Evolutionary conservation across 2,329 filamentous ascomycete genomes (phyloP).

Genomic region (Colletotrichum nymphaeae): DNA sequence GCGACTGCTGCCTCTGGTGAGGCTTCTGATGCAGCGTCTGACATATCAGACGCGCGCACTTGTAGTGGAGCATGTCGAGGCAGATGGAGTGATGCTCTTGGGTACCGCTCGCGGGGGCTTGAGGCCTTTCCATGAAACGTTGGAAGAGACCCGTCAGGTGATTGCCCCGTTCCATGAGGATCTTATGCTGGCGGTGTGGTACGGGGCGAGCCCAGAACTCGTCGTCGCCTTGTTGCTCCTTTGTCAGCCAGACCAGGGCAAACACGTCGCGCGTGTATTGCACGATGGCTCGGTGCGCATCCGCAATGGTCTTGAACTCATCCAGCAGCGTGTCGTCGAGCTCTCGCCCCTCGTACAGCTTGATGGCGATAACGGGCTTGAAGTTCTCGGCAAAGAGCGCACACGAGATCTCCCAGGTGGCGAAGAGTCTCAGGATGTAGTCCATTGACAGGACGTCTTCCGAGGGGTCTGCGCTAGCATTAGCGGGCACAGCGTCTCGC

Average conservation of each 20-base stretch:
- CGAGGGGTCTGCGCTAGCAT: background rate
- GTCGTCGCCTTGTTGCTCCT: conserved; percentile 31
- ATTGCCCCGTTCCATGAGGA: conserved; percentile 36
- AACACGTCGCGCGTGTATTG: conserved; percentile 40
- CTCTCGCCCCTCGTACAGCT: conserved; percentile 35
- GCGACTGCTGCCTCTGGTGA: conserved; percentile 1
- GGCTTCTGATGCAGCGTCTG: conserved; percentile 20
- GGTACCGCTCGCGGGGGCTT: conserved; percentile 8
- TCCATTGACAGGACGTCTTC: conserved; percentile 33
- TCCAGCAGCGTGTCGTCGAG: conserved; percentile 28
- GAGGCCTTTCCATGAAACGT: conserved; percentile 19
- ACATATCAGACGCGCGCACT: conserved; percentile 21
- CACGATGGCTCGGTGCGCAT: conserved; percentile 37
- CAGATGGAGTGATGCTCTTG: conserved; percentile 26
- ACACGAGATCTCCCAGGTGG: conserved; percentile 39
- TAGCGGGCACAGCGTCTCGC: background rate
- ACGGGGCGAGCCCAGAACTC: conserved; percentile 33
- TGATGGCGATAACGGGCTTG: conserved; percentile 37
- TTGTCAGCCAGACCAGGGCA: conserved; percentile 37
- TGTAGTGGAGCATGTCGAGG: conserved; percentile 31
- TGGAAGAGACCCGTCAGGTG: conserved; percentile 31
- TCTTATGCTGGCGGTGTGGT: conserved; percentile 37
- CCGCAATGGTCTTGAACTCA: conserved; percentile 33
- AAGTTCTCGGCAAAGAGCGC: conserved; percentile 38
- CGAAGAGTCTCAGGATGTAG: conserved; percentile 39